Percentiles rank a stretch among this genome's conserved stretches.
Evolutionary conservation across 1,139 yeast species (phyloP).

Genomic region (Spathaspora jeffriesii): DNA sequence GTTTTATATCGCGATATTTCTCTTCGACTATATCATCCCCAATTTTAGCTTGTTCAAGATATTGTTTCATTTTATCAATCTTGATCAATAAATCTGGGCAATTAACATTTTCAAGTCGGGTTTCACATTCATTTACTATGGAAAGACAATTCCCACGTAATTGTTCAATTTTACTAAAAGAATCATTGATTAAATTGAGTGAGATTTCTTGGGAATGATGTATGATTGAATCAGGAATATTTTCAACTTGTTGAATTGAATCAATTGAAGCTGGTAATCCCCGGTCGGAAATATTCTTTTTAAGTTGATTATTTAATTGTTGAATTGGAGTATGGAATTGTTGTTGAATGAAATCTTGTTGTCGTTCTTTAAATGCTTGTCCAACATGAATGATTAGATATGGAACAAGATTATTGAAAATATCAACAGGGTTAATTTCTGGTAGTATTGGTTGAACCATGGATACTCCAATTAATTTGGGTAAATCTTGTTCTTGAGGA

Average conservation of each 20-base stretch:
- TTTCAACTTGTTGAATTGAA: constrained; percentile 61
- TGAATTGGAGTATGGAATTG: constrained; percentile 54
- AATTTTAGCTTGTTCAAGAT: constrained; percentile 56
- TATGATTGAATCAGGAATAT: constrained; percentile 57
- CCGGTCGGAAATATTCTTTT: constrained; percentile 41
- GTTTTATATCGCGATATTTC: constrained; percentile 45
- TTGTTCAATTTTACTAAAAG: constrained; percentile 46
- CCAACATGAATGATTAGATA: constrained; percentile 65
- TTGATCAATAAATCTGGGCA: constrained; percentile 31
- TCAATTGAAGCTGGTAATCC: constrained; percentile 67
- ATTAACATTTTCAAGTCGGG: constrained; percentile 51
- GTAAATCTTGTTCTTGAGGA: constrained; percentile 46
- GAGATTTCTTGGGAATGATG: constrained; percentile 57
- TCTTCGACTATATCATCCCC: constrained; percentile 58
- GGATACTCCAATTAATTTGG: constrained; percentile 47
- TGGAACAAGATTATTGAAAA: constrained; percentile 67
- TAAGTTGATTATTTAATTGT: constrained; percentile 48
- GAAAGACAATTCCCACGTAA: constrained; percentile 41
- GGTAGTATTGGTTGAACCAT: constrained; percentile 57
- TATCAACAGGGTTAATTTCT: constrained; percentile 14
- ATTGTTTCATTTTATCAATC: constrained; percentile 45
- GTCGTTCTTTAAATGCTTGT: constrained; percentile 68
- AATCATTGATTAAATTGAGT: constrained; percentile 35
- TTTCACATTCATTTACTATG: constrained; percentile 44
- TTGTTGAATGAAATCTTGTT: constrained; percentile 53